Evolutionary conservation across 1,139 yeast species (phyloP), one percentile per base, ranked within the genome.

Genomic region (Tardiomyces blankii): DNA sequence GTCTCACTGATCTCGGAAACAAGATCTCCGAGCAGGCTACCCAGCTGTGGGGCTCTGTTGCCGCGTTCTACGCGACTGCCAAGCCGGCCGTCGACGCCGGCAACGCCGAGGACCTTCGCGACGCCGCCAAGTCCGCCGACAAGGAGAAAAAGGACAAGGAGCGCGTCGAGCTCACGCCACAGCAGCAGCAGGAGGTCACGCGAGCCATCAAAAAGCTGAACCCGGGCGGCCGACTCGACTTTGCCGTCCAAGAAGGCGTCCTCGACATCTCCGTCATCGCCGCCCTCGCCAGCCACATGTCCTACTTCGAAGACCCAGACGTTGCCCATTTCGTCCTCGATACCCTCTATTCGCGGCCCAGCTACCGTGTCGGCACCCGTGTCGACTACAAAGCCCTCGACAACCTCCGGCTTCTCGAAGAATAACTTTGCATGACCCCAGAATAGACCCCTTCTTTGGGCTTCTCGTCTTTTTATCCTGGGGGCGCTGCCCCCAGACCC

Each of bases 281-380:
- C 8, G 94, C 95, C 0, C 69, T 89, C 5, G 85, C 84, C 48
- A 87, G 96, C 0, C 98, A 91, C 64, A 78, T 86, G 11, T 78
- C 88, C 42, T 91, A 91, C 61, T 83, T 89, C 62, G 95, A 87
- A 58, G 95, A 87, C 55, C 75, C 78, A 46, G 89, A 88, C 56
- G 79, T 91, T 25, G 91, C 94, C 0, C 84, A 82, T 1, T 88
- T 89, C 54, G 64, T 89, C 3, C 65, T 89, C 61, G 70, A 69
- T n/a, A 9, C 35, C 9, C 35, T 30, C 16, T 30, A 30, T 9
- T 30, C 35, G n/a, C 35, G 35, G 9, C 35, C 35, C 35, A 30
- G 11, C 35, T 30, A 30, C 35, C 16, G 16, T 5, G 35, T 30
- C 16, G 35, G 16, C n/a, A 30, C 35, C 5, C 35, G 35, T 11